A percentile compares a stretch with the other conserved stretches of the same genome.
Evolutionary conservation across 1,284 basidiomycete species (phyloP).

Genomic region (Malassezia yamatoensis): DNA sequence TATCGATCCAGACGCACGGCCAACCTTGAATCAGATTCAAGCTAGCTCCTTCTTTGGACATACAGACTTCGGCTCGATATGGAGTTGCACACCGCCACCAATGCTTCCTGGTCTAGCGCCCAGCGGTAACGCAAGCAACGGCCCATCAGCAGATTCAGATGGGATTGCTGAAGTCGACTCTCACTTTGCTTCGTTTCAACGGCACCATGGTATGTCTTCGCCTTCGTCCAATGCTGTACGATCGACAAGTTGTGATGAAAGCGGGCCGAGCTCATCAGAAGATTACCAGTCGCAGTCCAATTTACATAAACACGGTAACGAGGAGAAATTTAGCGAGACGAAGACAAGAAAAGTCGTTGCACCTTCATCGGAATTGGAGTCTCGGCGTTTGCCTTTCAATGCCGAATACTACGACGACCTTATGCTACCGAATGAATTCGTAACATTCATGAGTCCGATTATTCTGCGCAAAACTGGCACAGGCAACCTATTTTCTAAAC

Average conservation of each 20-base stretch:
- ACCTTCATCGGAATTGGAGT: neutral
- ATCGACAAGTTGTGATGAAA: neutral
- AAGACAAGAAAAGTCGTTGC: neutral
- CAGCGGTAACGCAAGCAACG: conserved; percentile 1
- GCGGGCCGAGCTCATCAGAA: neutral
- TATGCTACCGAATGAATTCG: conserved; percentile 32
- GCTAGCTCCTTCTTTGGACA: conserved; percentile 26
- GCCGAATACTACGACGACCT: conserved; percentile 11
- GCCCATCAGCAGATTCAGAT: neutral
- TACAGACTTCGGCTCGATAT: conserved; percentile 27
- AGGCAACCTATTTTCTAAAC: conserved; percentile 48
- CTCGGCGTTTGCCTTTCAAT: neutral
- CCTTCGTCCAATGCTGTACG: neutral
- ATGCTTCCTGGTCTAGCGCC: conserved; percentile 2
- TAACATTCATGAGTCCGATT: conserved; percentile 35
- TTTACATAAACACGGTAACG: no score
- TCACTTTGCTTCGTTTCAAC: neutral
- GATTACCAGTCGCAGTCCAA: neutral
- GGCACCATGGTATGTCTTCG: neutral
- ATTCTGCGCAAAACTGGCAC: conserved; percentile 34
- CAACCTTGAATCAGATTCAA: conserved; percentile 21
- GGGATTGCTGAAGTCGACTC: neutral
- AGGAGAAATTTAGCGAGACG: no score
- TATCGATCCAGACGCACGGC: conserved; percentile 30
- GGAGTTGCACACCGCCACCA: conserved; percentile 18